Conservation (phyloP, 352 stramenopile species). For the Vaucheria bursata region DNA sequence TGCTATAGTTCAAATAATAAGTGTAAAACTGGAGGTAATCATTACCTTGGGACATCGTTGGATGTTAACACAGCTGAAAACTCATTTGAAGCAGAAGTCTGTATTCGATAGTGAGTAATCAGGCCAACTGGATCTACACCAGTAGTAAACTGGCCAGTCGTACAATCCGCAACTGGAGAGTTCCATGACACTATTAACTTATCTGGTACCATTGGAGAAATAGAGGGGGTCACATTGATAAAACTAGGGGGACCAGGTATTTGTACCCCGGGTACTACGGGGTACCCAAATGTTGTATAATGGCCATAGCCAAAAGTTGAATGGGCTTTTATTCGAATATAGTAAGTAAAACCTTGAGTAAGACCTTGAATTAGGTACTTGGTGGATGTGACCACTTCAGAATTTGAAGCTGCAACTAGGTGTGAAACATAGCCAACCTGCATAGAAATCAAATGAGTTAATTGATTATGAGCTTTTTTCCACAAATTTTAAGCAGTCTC, state of each 20-base stretch:
- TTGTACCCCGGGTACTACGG: not conserved
- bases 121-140: conserved; percentile 12
- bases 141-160: conserved; percentile 29
- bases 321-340: conserved; percentile 69
- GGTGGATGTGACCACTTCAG: conserved; percentile 53
- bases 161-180: conserved; percentile 59
- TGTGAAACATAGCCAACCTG: conserved; percentile 49
- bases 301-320: conserved; percentile 30
- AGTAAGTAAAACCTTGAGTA: conserved; percentile 58
- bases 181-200: conserved; percentile 67
- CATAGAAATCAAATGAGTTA: conserved; percentile 55
- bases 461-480: too few relatives aligned
- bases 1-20: too few relatives aligned
- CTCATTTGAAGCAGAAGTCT: conserved; percentile 3
- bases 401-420: conserved; percentile 52
- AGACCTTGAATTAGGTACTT: conserved; percentile 63
- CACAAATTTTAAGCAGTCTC: too few relatives aligned
- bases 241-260: not conserved
- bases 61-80: too few relatives aligned
- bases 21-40: too few relatives aligned
- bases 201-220: conserved; percentile 52
- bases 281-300: not conserved
- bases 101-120: conserved; percentile 35
- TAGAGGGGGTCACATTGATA: not conserved
- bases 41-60: too few relatives aligned